phyloP scores from a whole-genome alignment of 306 rosid genomes.

The Lathyrus oleraceus region DNA sequence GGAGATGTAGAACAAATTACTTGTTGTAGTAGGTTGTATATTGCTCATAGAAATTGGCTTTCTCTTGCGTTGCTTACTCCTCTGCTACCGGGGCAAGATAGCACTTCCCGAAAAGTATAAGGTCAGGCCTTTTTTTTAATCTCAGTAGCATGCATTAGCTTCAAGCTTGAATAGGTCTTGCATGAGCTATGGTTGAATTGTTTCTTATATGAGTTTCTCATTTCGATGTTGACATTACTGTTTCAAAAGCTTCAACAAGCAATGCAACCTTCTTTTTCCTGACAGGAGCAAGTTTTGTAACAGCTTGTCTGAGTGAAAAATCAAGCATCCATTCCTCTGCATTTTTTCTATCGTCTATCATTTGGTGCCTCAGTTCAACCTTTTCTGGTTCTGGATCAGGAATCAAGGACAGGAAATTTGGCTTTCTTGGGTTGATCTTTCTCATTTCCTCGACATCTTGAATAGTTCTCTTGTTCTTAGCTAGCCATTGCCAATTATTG shows the following conservation, averaged over 20 bases:
- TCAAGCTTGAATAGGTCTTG: conserved; percentile 71
- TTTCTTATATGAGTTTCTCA: conserved; percentile 40
- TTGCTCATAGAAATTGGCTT: conserved; percentile 14
- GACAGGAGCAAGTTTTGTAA: conserved; percentile 73
- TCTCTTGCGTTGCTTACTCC: conserved; percentile 2
- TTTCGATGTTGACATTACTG: conserved; percentile 61
- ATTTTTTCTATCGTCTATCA: conserved; percentile 67
- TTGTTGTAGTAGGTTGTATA: conserved; percentile 29
- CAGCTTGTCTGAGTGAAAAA: conserved; percentile 63
- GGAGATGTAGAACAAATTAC: conserved; percentile 3
- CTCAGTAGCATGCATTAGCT: conserved; percentile 43
- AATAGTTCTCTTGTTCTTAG: conserved; percentile 39
- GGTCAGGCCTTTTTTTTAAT: conserved; percentile 3
- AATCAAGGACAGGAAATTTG: conserved; percentile 61
- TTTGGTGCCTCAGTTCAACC: conserved; percentile 73
- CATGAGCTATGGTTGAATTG: conserved; percentile 45
- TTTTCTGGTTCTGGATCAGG: conserved; percentile 61
- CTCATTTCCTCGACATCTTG: conserved; percentile 53
- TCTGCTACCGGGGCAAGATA: conserved; percentile 14
- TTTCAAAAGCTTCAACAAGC: conserved; percentile 89
- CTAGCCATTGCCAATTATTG: conserved; percentile 43
- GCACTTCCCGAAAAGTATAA: neutral
- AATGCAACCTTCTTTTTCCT: conserved; percentile 82
- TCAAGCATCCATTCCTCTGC: conserved; percentile 93
- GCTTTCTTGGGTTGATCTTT: conserved; percentile 58